A percentile compares a stretch with the other conserved stretches of the same genome.
Evolutionary conservation across 805 yeast species (phyloP).

Genomic region (Brettanomyces sp.): DNA sequence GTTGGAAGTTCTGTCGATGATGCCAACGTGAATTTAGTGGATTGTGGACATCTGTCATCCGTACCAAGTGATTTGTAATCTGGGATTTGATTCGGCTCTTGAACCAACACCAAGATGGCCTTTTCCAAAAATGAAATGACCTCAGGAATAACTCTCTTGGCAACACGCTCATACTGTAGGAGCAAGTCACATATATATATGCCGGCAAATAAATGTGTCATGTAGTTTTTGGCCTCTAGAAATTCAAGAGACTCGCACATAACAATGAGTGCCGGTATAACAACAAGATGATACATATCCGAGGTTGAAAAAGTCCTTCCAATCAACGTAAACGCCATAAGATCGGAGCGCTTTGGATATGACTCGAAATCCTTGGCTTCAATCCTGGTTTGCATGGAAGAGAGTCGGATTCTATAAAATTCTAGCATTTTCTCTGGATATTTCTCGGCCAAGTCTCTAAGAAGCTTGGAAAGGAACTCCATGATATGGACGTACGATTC

Average conservation of each 20-base stretch:
- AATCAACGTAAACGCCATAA: slow-evolving; percentile 58
- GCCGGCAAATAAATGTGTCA: slow-evolving; percentile 40
- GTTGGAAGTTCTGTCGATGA: slow-evolving; percentile 9
- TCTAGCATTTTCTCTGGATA: slow-evolving; percentile 57
- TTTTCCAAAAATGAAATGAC: slow-evolving; percentile 49
- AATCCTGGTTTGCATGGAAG: slow-evolving; percentile 46
- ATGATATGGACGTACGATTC: slow-evolving; percentile 24
- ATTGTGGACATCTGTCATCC: slow-evolving; percentile 7
- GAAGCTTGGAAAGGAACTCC: slow-evolving; percentile 29
- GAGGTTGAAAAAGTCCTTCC: slow-evolving; percentile 87
- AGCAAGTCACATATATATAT: slow-evolving; percentile 57
- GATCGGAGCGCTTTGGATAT: slow-evolving; percentile 41
- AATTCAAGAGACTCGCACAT: slow-evolving; percentile 64
- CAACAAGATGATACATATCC: slow-evolving; percentile 88
- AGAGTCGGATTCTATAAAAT: slow-evolving; percentile 48
- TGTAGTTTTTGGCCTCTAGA: slow-evolving; percentile 24
- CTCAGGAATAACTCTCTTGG: slow-evolving; percentile 83
- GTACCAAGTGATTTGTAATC: slow-evolving; percentile 13
- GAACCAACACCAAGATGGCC: slow-evolving; percentile 35
- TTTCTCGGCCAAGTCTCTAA: slow-evolving; percentile 54
- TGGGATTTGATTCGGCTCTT: slow-evolving; percentile 21
- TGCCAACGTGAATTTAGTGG: slow-evolving; percentile 13
- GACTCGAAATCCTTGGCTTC: slow-evolving; percentile 16
- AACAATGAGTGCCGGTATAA: slow-evolving; percentile 70
- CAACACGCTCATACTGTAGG: slow-evolving; percentile 63